Percentiles rank a stretch among this genome's conserved stretches.
Conservation (phyloP, 306 rosid species). For the Elaeagnus macrophylla region DNA sequence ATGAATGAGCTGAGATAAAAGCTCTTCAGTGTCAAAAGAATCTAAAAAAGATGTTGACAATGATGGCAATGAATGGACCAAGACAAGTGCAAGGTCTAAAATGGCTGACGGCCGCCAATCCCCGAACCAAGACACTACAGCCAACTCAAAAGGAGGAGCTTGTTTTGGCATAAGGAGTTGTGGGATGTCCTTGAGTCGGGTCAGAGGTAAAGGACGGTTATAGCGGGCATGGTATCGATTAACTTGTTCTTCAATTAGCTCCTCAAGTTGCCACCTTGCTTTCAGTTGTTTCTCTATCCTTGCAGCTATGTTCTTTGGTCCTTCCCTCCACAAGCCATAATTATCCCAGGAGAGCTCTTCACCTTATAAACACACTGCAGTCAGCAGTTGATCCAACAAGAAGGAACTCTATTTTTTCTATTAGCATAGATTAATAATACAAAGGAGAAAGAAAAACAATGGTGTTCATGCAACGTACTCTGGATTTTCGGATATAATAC, state of each 20-base stretch:
- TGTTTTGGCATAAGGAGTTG: constrained; percentile 33
- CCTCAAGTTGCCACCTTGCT: constrained; percentile 35
- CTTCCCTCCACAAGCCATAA: constrained; percentile 32
- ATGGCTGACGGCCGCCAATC: constrained; percentile 45
- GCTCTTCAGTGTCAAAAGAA: constrained; percentile 15
- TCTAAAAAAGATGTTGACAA: not conserved
- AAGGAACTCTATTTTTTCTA: not conserved
- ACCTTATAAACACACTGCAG: constrained; percentile 7
- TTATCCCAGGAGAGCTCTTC: constrained; percentile 27
- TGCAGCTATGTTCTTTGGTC: constrained; percentile 27
- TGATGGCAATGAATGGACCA: constrained; percentile 15
- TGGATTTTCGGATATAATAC: not conserved
- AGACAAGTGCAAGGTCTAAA: constrained; percentile 25
- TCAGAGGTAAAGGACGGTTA: constrained; percentile 28
- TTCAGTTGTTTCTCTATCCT: constrained; percentile 35
- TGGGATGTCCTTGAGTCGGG: constrained; percentile 27
- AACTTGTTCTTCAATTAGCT: constrained; percentile 37
- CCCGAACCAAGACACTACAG: constrained; percentile 30
- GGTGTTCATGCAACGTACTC: not conserved
- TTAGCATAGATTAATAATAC: not conserved
- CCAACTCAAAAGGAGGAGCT: constrained; percentile 28
- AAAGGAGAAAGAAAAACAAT: not conserved
- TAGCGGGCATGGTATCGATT: constrained; percentile 29
- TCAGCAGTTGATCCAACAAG: not conserved
- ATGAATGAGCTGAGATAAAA: constrained; percentile 27